Base-by-base conservation (phyloP, 2,329 filamentous ascomycete genomes). In the Neurospora crassa region DNA sequence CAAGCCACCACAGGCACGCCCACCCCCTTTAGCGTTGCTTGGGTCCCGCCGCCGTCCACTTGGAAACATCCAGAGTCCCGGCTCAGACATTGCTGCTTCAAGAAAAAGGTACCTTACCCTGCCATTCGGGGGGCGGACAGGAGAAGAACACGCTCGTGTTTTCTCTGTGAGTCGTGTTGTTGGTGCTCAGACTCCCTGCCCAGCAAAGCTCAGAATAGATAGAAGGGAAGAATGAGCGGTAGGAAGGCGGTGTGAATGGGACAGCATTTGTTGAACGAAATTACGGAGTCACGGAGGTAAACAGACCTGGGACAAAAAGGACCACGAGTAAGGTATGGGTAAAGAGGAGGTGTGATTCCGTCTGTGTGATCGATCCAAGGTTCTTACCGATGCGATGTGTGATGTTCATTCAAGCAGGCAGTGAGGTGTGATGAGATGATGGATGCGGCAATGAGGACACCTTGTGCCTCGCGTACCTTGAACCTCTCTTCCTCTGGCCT, bases 1-100 rank as follows among this genome's bases (percentile, higher is more conserved):
- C 74, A 75, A 71, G 73, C 74, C 72, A 75, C 70, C 71, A 73
- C 71, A 72, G 73, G 72, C 71, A 74, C 53, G 53, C 53, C 16
- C 53, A 63, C 53, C 53, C 53, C 53, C 7, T 63, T 63, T 63
- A 24, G 53, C 53, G 53, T 63, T 63, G 53, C 53, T 63, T 63
- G 53, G 53, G 53, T 63, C 53, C 29, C 29, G 53, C 29, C 29
- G 53, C 24, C 53, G 16, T 18, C 53, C 53, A 63, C 53, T 63
- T n/a, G 29, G 53, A 37, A 63, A 34, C 53, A 34, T 63, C 29
- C 7, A 34, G 53, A 34, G 24, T 18, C 24, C 53, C 24, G 53
- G 24, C 16, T 7, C 29, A 63, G 53, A 24, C 24, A 63, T 29
- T 29, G 29, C 29, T 29, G 29, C 29, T 29, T 29, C 18, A 11